Evolutionary conservation across 1,284 basidiomycete species (phyloP).

Genomic region (Apiotrichum porosum): DNA sequence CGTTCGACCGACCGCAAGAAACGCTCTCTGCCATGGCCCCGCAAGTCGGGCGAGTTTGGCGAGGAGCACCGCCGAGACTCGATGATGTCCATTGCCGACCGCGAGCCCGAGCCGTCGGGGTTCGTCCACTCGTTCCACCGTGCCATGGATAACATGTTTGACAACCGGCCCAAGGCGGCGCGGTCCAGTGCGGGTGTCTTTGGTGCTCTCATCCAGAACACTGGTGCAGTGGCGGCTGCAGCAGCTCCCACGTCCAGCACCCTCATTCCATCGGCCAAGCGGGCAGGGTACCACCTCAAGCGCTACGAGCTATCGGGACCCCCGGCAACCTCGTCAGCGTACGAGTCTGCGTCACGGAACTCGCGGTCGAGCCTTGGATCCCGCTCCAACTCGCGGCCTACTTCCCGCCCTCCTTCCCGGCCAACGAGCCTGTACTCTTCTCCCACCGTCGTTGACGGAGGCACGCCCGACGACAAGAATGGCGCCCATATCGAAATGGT

Average conservation of each 20-base stretch:
- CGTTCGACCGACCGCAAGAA: constrained; percentile 22
- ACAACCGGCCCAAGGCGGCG: constrained; percentile 54
- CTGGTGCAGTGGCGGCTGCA: constrained; percentile 60
- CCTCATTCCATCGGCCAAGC: constrained; percentile 62
- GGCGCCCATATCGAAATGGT: no score
- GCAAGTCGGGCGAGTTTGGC: not conserved
- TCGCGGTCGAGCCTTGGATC: not conserved
- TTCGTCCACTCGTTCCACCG: constrained; percentile 15
- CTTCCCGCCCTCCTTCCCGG: not conserved
- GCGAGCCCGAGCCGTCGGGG: constrained; percentile 1
- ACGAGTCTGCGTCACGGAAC: no score
- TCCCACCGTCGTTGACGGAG: no score
- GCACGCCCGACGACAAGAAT: no score
- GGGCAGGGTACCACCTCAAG: constrained; percentile 63
- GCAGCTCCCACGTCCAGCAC: constrained; percentile 57
- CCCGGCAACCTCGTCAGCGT: no score
- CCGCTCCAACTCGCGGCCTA: not conserved
- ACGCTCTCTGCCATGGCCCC: constrained; percentile 5
- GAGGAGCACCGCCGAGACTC: constrained; percentile 2
- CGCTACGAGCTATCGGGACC: constrained; percentile 48
- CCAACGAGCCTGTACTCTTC: not conserved
- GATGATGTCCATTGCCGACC: constrained; percentile 6
- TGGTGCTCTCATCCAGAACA: constrained; percentile 66
- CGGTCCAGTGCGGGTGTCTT: constrained; percentile 63
- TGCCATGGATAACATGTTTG: constrained; percentile 15